Evolutionary conservation across 2,329 filamentous ascomycete species (phyloP).

Genomic region (Beauveria sp.): DNA sequence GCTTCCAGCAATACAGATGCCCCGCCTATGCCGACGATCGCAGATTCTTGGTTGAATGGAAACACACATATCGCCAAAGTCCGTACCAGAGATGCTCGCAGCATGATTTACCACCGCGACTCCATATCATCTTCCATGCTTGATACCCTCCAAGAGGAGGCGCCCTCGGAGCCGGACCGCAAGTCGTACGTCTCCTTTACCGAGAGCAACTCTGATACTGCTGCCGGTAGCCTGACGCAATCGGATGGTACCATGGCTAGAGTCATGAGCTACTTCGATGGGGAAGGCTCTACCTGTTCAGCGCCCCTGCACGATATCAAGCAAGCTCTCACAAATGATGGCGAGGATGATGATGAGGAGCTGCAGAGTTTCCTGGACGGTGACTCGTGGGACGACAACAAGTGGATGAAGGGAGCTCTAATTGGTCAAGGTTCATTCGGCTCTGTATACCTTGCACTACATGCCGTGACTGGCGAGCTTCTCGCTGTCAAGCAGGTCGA

Average conservation of each 20-base stretch:
- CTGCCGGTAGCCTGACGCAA: slow-evolving; percentile 66
- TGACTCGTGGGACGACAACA: slow-evolving; percentile 92
- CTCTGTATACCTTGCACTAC: slow-evolving; percentile 87
- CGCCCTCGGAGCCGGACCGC: slow-evolving; percentile 74
- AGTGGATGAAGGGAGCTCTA: slow-evolving; percentile 98
- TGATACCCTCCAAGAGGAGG: slow-evolving; percentile 86
- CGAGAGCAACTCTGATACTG: slow-evolving; percentile 65
- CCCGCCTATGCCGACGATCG: slow-evolving; percentile 90
- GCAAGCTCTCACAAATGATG: slow-evolving; percentile 79
- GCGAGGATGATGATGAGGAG: slow-evolving; percentile 85
- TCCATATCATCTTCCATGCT: slow-evolving; percentile 84
- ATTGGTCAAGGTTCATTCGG: slow-evolving; percentile 97
- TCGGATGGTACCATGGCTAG: slow-evolving; percentile 60
- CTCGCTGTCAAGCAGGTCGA: slow-evolving; percentile 98
- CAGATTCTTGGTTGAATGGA: slow-evolving; percentile 76
- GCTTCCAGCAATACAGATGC: slow-evolving; percentile 89
- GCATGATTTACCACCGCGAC: slow-evolving; percentile 57
- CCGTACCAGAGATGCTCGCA: slow-evolving; percentile 34
- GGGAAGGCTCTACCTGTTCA: slow-evolving; percentile 61
- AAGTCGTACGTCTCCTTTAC: slow-evolving; percentile 93
- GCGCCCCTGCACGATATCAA: slow-evolving; percentile 78
- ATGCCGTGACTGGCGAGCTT: slow-evolving; percentile 92
- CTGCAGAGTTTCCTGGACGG: slow-evolving; percentile 83
- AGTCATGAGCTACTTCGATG: slow-evolving; percentile 76
- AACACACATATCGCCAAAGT: slow-evolving; percentile 31